Percentiles rank a stretch among this genome's conserved stretches.
phyloP scores from a whole-genome alignment of 2,329 filamentous ascomycete genomes.

The Curvularia spicifera region DNA sequence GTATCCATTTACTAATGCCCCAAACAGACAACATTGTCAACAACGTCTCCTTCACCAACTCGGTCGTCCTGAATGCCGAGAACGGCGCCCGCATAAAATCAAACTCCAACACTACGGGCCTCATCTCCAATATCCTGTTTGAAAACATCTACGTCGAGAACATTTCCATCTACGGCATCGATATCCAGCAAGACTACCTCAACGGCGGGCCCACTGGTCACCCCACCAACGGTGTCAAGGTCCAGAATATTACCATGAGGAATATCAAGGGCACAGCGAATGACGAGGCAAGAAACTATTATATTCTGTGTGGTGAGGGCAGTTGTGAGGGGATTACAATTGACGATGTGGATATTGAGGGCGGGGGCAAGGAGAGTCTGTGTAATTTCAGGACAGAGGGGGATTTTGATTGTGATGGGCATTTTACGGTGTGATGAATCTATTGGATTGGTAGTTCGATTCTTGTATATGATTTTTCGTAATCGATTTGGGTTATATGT shows the following conservation, averaged over 20 bases:
- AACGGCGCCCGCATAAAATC: constrained; percentile 65
- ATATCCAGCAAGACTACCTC: constrained; percentile 58
- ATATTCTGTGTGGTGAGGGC: constrained; percentile 61
- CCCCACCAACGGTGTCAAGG: constrained; percentile 55
- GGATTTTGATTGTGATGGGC: constrained; percentile 36
- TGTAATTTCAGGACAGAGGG: constrained; percentile 39
- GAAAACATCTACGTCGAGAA: constrained; percentile 42
- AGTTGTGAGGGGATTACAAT: constrained; percentile 61
- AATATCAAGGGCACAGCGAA: constrained; percentile 49
- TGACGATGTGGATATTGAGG: constrained; percentile 48
- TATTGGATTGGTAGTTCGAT: not conserved
- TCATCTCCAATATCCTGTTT: constrained; percentile 23
- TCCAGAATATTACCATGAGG: constrained; percentile 51
- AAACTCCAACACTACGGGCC: constrained; percentile 57
- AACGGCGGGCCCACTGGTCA: constrained; percentile 52
- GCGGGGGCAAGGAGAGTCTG: constrained; percentile 47
- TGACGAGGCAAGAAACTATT: constrained; percentile 49
- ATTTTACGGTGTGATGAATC: constrained; percentile 5
- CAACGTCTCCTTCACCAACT: constrained; percentile 55
- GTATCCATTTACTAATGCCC: too few relatives aligned
- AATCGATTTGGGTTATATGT: not conserved
- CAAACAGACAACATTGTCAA: constrained; percentile 39
- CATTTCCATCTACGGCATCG: constrained; percentile 57
- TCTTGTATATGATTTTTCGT: not conserved
- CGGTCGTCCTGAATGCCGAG: constrained; percentile 56